Evolutionary conservation across 306 rosid genomes (phyloP).

Genomic region (Malus domestica): ASM211411v1 NC_041790.1:37379501-37380000

Average conservation of each 20-base stretch:
- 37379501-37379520: slow-evolving; percentile 12
- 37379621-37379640: slow-evolving; percentile 95
- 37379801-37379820: slow-evolving; percentile 17
- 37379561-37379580: slow-evolving; percentile 65
- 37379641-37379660: slow-evolving; percentile 72
- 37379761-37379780: slow-evolving; percentile 18
- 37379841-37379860: slow-evolving; percentile 11
- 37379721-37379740: slow-evolving; percentile 29
- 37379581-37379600: slow-evolving; percentile 35
- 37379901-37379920: slow-evolving; percentile 30
- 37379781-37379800: neutral
- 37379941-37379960: slow-evolving; percentile 47
- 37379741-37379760: slow-evolving; percentile 51
- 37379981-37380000: slow-evolving; percentile 52
- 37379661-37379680: slow-evolving; percentile 47
- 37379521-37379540: slow-evolving; percentile 63
- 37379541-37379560: slow-evolving; percentile 56
- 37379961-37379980: slow-evolving; percentile 55
- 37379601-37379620: slow-evolving; percentile 58
- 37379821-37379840: neutral
- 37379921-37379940: slow-evolving; percentile 42
- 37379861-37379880: slow-evolving; percentile 12
- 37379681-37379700: slow-evolving; percentile 53
- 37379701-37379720: slow-evolving; percentile 16
- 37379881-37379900: slow-evolving; percentile 20